These are phyloP conservation scores for Elsinoe batatas DNA, from an alignment of 2,329 filamentous ascomycete species.

Conservation along the genomic window DNA sequence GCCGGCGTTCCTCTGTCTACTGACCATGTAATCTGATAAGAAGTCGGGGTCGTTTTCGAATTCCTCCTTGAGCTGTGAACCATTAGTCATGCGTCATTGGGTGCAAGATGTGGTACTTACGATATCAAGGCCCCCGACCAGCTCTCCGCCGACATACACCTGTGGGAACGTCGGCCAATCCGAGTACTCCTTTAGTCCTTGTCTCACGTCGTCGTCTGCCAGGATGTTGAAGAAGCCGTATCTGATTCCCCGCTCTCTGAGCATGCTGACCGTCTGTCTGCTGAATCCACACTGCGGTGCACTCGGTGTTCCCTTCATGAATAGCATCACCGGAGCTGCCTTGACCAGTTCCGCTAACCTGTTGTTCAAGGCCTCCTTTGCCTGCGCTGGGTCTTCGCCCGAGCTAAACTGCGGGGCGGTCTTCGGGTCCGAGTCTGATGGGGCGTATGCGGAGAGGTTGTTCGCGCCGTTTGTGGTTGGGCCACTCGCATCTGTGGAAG, in stretches of 20 bases:
- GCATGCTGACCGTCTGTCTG: slow-evolving; percentile 72
- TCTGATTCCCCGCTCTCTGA: slow-evolving; percentile 82
- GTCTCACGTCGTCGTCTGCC: slow-evolving; percentile 91
- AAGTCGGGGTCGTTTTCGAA: slow-evolving; percentile 75
- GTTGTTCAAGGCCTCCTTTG: slow-evolving; percentile 78
- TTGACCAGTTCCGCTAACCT: slow-evolving; percentile 78
- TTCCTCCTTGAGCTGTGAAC: slow-evolving; percentile 76
- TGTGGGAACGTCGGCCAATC: slow-evolving; percentile 98
- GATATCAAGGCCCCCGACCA: slow-evolving; percentile 91
- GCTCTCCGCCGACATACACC: slow-evolving; percentile 79
- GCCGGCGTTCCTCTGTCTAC: slow-evolving; percentile 20
- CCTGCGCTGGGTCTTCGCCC: slow-evolving; percentile 28
- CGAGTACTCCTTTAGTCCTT: slow-evolving; percentile 93
- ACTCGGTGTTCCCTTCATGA: slow-evolving; percentile 94
- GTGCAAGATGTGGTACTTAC: slow-evolving; percentile 46
- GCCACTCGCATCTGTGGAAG: slow-evolving; percentile 14
- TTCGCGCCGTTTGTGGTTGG: slow-evolving; percentile 25
- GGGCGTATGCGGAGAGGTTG: slow-evolving; percentile 38
- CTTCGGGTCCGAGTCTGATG: slow-evolving; percentile 31
- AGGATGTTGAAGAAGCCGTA: slow-evolving; percentile 99
- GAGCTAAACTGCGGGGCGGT: slow-evolving; percentile 40
- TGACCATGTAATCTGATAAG: slow-evolving; percentile 58
- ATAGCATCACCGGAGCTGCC: slow-evolving; percentile 94
- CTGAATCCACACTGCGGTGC: slow-evolving; percentile 88
- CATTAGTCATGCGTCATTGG: slow-evolving; percentile 19